Evolutionary conservation across 2,329 filamentous ascomycete genomes (phyloP).

Genomic region (Cryoendolithus antarcticus): DNA sequence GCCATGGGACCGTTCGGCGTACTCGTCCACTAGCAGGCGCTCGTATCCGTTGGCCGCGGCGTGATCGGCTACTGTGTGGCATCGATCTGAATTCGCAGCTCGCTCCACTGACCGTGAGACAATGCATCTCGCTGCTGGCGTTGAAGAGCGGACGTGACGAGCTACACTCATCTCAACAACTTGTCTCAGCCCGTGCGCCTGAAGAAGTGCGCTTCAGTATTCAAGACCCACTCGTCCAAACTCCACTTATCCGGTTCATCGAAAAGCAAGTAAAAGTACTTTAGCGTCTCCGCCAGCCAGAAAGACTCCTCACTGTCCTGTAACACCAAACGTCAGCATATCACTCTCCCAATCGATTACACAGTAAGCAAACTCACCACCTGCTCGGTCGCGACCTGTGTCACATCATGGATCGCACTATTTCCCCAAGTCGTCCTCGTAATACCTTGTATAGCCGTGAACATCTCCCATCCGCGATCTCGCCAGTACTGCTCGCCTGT

Average conservation of each 20-base stretch:
- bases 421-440: constrained; percentile 57
- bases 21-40: too few relatives aligned
- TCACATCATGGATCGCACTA: constrained; percentile 58
- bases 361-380: constrained; percentile 18
- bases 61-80: too few relatives aligned
- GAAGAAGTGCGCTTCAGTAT: constrained; percentile 44
- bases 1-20: too few relatives aligned
- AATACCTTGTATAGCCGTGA: constrained; percentile 53
- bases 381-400: constrained; percentile 27
- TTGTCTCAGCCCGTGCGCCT: constrained; percentile 1
- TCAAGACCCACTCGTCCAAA: constrained; percentile 56
- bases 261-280: constrained; percentile 83
- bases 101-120: too few relatives aligned
- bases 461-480: constrained; percentile 82
- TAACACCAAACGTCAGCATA: neutral
- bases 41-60: too few relatives aligned
- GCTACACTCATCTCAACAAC: too few relatives aligned
- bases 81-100: too few relatives aligned
- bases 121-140: too few relatives aligned
- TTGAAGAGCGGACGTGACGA: too few relatives aligned
- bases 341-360: neutral
- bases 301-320: constrained; percentile 5
- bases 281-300: constrained; percentile 67
- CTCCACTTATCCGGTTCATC: constrained; percentile 52
- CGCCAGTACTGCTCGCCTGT: constrained; percentile 64